These are phyloP conservation scores for Amanita molliuscula DNA, from an alignment of 768 basidiomycete species.

Conservation along the genomic window DNA sequence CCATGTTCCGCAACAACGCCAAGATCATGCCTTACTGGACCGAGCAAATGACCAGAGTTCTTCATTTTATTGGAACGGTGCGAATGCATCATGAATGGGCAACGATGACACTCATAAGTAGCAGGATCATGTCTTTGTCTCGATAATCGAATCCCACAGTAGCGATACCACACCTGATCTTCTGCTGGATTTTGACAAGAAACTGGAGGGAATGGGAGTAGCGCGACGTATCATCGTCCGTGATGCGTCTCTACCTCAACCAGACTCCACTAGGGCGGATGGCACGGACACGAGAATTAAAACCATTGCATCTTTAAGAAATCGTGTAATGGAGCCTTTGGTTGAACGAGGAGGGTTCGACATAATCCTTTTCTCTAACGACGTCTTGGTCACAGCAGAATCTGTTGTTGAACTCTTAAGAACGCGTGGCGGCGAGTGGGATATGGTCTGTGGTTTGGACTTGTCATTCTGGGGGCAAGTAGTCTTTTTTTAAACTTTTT, in stretches of 20 bases:
- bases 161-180: neutral
- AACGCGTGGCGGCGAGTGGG: neutral
- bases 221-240: neutral
- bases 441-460: slow-evolving; percentile 2
- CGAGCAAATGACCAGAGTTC: neutral
- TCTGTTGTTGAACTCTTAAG: neutral
- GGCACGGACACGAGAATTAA: neutral
- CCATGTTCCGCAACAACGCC: slow-evolving; percentile 1
- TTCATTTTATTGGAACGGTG: slow-evolving; percentile 3
- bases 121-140: neutral
- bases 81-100: neutral
- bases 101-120: neutral
- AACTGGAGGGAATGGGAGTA: neutral
- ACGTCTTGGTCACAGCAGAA: neutral
- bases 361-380: slow-evolving; percentile 2
- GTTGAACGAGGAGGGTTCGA: slow-evolving; percentile 2
- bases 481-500: neutral
- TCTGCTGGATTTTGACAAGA: neutral
- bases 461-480: slow-evolving; percentile 3
- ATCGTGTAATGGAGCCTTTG: neutral
- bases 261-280: too few relatives aligned
- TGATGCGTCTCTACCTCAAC: neutral
- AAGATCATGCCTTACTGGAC: slow-evolving; percentile 2
- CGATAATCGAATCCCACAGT: slow-evolving; percentile 1
- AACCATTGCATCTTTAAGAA: neutral